Evolutionary conservation across 495 filamentous ascomycete genomes (phyloP), one percentile per base, ranked within the genome.

Genomic region (Lasiosphaeria ovina): DNA sequence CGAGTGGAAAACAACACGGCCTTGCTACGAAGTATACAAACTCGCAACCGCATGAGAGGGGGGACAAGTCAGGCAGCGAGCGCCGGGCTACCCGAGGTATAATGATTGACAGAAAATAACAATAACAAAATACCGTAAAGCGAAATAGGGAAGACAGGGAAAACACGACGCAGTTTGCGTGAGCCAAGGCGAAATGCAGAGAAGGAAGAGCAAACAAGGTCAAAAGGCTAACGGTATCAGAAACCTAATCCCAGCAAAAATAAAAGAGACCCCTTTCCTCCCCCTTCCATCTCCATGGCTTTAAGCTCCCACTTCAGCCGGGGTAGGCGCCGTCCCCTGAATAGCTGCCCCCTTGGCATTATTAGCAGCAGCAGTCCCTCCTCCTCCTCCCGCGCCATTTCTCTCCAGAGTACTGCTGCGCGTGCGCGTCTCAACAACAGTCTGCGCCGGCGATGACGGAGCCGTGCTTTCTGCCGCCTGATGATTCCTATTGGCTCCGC

Each of bases 211-310:
- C 14, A 38, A 38, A 45, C 33, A 47, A 47, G 11, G 44, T 38
- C 49, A 58, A 24, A 48, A 42, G 35, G 44, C 14, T 4, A 47
- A 55, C 56, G 59, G 52, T 62, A 58, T 55, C 54, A 66, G 59
- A 44, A 63, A 55, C 35, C 11, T 44, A 35, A 52, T 36, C 40
- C 33, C 12, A 51, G 38, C 52, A 14, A 59, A 62, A 11, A 34
- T 31, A 51, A 16, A 16, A 31, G 32, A 51, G 47, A 24, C 40
- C 31, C n/a, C n/a, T 5, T 16, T 33, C 42, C 49, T 35, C 24
- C n/a, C 14, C 12, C 7, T 49, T 40, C 14, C 45, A 35, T 58
- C 44, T 24, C 31, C 12, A 9, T 38, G 12, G 5, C 12, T 14
- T 47, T n/a, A 47, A 47, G 5, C 44, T 47, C 44, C 44, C 11